Evolutionary conservation across 495 filamentous ascomycete genomes (phyloP).

Genomic region (Penicillium cinerascens): DNA sequence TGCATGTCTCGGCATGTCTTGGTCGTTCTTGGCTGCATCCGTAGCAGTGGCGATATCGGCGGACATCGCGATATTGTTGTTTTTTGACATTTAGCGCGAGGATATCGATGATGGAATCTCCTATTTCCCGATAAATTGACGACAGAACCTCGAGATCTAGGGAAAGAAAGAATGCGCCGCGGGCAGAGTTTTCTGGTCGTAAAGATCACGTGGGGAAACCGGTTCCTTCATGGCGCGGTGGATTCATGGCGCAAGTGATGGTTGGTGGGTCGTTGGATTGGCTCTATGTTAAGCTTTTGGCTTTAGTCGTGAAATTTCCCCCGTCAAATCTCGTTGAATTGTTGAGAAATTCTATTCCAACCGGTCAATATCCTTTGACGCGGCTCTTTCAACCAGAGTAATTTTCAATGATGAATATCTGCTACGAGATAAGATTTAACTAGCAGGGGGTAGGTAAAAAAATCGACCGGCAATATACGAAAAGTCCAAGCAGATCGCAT

Average conservation of each 20-base stretch:
- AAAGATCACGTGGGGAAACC: conserved; percentile 1
- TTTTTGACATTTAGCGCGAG: too few species aligned
- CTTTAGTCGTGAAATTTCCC: not conserved
- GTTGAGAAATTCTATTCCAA: too few species aligned
- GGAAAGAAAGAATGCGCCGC: not conserved
- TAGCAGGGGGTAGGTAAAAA: too few species aligned
- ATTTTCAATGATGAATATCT: too few species aligned
- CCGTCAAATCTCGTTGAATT: not conserved
- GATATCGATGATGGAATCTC: not conserved
- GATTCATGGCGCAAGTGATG: not conserved
- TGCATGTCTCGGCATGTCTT: conserved; percentile 4
- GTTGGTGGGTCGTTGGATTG: not conserved
- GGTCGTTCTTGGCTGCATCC: conserved; percentile 9
- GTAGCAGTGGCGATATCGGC: not conserved
- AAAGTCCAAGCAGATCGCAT: too few species aligned
- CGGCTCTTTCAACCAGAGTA: too few species aligned
- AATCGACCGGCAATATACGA: not conserved
- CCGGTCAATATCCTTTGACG: too few species aligned
- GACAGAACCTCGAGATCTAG: not conserved
- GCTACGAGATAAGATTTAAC: too few species aligned
- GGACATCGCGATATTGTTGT: not conserved
- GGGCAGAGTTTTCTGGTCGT: conserved; percentile 1
- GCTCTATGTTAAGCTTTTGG: not conserved
- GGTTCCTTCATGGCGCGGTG: not conserved
- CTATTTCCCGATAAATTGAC: too few species aligned